Evolutionary conservation across 2,329 filamentous ascomycete genomes (phyloP).

Genomic region (Neofusicoccum ribis): DNA sequence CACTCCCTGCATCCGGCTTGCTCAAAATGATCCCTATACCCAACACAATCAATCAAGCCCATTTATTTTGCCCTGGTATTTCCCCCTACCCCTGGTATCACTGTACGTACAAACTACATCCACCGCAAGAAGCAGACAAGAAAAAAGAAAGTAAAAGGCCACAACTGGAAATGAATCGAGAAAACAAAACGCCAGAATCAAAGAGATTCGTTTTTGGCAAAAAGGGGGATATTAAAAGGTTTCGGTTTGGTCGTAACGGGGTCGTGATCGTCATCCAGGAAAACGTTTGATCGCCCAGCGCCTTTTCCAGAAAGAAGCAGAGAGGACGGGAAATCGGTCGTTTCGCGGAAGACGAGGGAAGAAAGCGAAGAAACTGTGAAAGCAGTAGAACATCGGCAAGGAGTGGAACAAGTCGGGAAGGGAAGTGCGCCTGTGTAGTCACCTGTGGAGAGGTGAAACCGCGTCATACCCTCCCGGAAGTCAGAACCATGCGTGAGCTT

Average conservation of each 20-base stretch:
- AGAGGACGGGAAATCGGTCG: neutral
- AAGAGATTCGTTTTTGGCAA: neutral
- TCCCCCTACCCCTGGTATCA: slow-evolving; percentile 3
- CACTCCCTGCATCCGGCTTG: neutral
- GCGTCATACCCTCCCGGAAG: neutral
- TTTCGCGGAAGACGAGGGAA: neutral
- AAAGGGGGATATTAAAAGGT: neutral
- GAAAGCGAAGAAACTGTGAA: neutral
- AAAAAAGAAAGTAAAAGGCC: neutral
- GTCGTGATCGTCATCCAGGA: slow-evolving; percentile 7
- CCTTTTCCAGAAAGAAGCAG: neutral
- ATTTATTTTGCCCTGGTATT: neutral
- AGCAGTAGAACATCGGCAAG: neutral
- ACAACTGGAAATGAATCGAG: neutral
- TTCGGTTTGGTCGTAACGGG: neutral
- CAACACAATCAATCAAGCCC: neutral
- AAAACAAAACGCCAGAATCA: neutral
- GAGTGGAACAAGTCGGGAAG: neutral
- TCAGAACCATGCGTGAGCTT: neutral
- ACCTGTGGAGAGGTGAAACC: neutral
- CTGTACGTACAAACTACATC: slow-evolving; percentile 13
- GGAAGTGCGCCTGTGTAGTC: neutral
- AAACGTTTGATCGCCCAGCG: neutral
- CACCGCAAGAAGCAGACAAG: neutral
- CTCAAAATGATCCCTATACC: neutral